These are phyloP conservation scores for Pseudocohnilembus persalinus DNA, from an alignment of 169 alveolate genomes.

Conservation along the genomic window DNA sequence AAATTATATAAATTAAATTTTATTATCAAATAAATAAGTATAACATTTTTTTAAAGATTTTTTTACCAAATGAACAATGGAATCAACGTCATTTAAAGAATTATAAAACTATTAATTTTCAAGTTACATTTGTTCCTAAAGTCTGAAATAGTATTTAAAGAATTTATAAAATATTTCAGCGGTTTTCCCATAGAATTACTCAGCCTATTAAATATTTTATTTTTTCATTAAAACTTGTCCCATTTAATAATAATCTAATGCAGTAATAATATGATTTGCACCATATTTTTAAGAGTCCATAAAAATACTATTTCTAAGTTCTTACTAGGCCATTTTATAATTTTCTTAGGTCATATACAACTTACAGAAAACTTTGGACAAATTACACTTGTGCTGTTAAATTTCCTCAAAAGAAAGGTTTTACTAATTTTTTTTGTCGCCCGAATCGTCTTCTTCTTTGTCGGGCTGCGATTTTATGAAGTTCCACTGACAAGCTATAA, in stretches of 20 bases:
- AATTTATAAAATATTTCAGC: conserved; percentile 44
- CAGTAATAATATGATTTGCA: conserved; percentile 59
- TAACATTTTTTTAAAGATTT: no score
- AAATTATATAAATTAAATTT: no score
- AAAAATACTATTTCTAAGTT: conserved; percentile 58
- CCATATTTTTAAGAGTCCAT: conserved; percentile 63
- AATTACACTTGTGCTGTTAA: conserved; percentile 47
- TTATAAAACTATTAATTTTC: no score
- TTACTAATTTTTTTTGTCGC: conserved; percentile 37
- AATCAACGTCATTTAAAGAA: no score
- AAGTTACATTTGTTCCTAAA: neutral
- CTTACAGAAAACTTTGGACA: conserved; percentile 70
- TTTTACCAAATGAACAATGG: no score
- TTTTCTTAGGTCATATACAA: conserved; percentile 62
- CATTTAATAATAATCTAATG: conserved; percentile 69
- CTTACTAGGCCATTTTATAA: conserved; percentile 60
- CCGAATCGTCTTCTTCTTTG: conserved; percentile 52
- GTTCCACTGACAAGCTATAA: conserved; percentile 74
- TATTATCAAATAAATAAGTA: no score
- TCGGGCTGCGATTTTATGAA: conserved; percentile 50
- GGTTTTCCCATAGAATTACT: conserved; percentile 45
- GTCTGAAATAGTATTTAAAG: conserved; percentile 33
- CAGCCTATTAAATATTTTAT: conserved; percentile 32
- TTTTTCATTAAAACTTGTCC: conserved; percentile 53
- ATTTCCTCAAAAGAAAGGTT: conserved; percentile 39